phyloP scores from a whole-genome alignment of 2,329 filamentous ascomycete species.

The Arachnopeziza araneosa region DNA sequence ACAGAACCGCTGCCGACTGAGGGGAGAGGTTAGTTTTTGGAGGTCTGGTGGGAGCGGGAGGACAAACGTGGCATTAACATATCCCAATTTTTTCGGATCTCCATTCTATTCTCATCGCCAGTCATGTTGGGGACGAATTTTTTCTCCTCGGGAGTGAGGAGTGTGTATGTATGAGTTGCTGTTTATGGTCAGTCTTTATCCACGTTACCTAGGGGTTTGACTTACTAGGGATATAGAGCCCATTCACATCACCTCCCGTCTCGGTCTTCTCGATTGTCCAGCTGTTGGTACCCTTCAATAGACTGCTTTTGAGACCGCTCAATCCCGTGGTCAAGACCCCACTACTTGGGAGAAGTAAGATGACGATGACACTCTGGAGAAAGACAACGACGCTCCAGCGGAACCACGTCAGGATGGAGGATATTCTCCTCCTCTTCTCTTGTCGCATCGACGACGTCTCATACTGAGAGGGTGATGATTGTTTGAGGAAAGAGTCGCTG shows the following conservation, averaged over 20 bases:
- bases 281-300: background rate
- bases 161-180: conserved; percentile 16
- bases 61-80: conserved; percentile 29
- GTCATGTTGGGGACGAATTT: conserved; percentile 32
- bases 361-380: conserved; percentile 25
- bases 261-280: conserved; percentile 19
- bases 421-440: conserved; percentile 6
- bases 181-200: conserved; percentile 20
- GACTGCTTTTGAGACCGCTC: background rate
- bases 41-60: background rate
- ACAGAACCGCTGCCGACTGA: conserved; percentile 30
- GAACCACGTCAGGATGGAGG: conserved; percentile 23
- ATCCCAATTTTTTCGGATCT: conserved; percentile 30
- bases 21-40: background rate
- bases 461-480: conserved; percentile 4
- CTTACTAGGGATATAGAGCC: conserved; percentile 28
- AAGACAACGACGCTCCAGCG: conserved; percentile 25
- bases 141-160: conserved; percentile 26
- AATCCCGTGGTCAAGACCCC: conserved; percentile 11
- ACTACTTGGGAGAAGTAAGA: conserved; percentile 20
- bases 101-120: conserved; percentile 26
- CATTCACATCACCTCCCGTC: conserved; percentile 32
- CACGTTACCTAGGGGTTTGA: background rate
- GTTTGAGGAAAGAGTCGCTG: conserved; percentile 18
- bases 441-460: conserved; percentile 1